phyloP scores from a whole-genome alignment of 306 rosid species.

The Cucurbita ficifolia region DNA sequence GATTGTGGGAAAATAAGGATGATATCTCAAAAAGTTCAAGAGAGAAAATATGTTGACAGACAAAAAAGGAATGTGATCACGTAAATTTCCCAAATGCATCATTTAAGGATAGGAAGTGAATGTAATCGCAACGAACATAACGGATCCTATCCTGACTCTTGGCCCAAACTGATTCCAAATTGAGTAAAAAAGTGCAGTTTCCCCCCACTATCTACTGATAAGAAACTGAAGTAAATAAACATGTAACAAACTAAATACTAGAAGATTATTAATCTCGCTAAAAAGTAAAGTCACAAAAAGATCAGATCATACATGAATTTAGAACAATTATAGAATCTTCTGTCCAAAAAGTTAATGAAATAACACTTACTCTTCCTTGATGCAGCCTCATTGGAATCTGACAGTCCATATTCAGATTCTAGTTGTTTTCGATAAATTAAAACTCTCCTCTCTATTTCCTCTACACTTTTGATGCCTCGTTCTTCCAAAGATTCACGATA shows the following conservation, averaged over 20 bases:
- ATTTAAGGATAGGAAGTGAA: not conserved
- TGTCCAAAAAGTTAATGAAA: not conserved
- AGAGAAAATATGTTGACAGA: not conserved
- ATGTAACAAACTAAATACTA: not conserved
- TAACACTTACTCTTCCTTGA: slow-evolving; percentile 57
- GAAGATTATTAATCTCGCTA: not conserved
- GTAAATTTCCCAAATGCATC: not conserved
- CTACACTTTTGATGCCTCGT: slow-evolving; percentile 57
- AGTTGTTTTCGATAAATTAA: slow-evolving; percentile 41
- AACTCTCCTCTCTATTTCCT: slow-evolving; percentile 77
- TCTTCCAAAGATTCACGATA: slow-evolving; percentile 94
- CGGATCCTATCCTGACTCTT: not conserved
- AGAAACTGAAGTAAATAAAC: not conserved
- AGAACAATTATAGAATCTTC: not conserved
- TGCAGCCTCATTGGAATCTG: slow-evolving; percentile 57
- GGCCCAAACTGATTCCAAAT: not conserved
- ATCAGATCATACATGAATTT: not conserved
- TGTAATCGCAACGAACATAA: not conserved
- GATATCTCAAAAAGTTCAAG: not conserved
- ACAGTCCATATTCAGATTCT: slow-evolving; percentile 64
- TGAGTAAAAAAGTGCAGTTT: not conserved
- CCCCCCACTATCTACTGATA: not conserved
- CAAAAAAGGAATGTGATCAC: not conserved
- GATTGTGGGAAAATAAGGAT: too few species aligned
- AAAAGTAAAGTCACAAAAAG: not conserved